phyloP scores from a whole-genome alignment of 164 flowering plant genomes.

The Echeveria elegans region DNA sequence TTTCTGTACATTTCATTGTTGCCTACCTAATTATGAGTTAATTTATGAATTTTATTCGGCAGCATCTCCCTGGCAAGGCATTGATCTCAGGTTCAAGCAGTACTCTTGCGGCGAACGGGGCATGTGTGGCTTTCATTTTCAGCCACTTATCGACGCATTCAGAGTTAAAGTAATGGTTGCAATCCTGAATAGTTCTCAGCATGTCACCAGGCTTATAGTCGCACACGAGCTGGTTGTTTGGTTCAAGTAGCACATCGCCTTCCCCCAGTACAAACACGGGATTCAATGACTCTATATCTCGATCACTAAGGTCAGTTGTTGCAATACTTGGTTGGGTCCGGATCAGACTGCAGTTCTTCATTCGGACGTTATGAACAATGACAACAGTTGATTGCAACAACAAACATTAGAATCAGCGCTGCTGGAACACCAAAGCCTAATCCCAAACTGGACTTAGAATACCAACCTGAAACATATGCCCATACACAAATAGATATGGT shows the following conservation, averaged over 20 bases:
- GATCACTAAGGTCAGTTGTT: background rate
- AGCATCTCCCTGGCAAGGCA: too few relatives aligned
- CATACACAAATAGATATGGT: too few relatives aligned
- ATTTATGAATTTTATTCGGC: too few relatives aligned
- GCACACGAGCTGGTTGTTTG: background rate
- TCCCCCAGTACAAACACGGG: background rate
- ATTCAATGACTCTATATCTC: background rate
- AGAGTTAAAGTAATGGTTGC: slow-evolving; percentile 1
- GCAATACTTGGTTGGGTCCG: background rate
- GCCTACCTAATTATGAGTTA: too few relatives aligned
- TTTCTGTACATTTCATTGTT: too few relatives aligned
- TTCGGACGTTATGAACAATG: background rate
- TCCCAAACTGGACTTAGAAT: background rate
- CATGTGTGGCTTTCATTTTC: background rate
- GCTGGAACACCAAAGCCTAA: background rate
- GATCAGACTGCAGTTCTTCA: background rate
- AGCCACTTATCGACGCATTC: slow-evolving; percentile 5
- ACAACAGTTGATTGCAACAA: background rate
- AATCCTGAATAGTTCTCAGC: background rate
- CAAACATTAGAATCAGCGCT: background rate
- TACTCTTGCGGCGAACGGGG: slow-evolving; percentile 1
- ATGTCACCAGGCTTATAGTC: background rate
- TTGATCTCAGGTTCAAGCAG: background rate
- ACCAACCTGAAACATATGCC: background rate
- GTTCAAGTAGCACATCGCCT: background rate